Evolutionary conservation across 78 protist species (phyloP), one percentile per base, ranked within the genome.

Genomic region (Paratrimastix pyriformis): DNA sequence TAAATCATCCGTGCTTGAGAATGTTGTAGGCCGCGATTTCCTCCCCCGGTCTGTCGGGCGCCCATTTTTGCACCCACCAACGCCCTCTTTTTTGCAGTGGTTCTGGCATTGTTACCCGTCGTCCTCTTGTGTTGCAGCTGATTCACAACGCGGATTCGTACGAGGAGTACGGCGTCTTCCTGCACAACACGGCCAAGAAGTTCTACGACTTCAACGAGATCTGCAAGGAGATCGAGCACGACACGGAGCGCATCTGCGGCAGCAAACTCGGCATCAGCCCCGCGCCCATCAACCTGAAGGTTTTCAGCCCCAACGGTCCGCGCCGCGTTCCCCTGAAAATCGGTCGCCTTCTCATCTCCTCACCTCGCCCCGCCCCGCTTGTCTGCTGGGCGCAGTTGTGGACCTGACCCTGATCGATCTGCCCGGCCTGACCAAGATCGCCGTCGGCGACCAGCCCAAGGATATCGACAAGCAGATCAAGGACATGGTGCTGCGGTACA

Each of bases 391-490:
- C 48, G 4, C 48, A 4, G 72, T 74, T 11, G 39, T 73, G 13
- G 11, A 73, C 38, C 38, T 73, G 30, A 45, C 58, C 13, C 9
- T 73, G 32, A 18, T 73, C 21, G 76, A 73, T 73, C 11, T 73
- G 11, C 76, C 76, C 8, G 76, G 76, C 5, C 54, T 73, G 13
- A 73, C 76, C 24, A 73, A 45, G 11, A 7, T 80, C 8, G 66
- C 83, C 26, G 83, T 79, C n/a, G 83, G 69, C 30, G 80, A 73
- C 11, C 83, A 79, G 13, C 78, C 83, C 13, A 48, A 70, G 11
- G 83, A 79, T 73, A 79, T 79, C 9, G 83, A 79, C 5, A 32
- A 29, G 9, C 78, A 72, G 54, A 66, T 79, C 26, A 35, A 30
- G 29, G 65, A 35, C 39, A 73, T 79, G 83, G 65, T 55, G 54